These are phyloP conservation scores for Gymnopus androsaceus DNA, from an alignment of 1,284 basidiomycete species.

Conservation along the genomic window DNA sequence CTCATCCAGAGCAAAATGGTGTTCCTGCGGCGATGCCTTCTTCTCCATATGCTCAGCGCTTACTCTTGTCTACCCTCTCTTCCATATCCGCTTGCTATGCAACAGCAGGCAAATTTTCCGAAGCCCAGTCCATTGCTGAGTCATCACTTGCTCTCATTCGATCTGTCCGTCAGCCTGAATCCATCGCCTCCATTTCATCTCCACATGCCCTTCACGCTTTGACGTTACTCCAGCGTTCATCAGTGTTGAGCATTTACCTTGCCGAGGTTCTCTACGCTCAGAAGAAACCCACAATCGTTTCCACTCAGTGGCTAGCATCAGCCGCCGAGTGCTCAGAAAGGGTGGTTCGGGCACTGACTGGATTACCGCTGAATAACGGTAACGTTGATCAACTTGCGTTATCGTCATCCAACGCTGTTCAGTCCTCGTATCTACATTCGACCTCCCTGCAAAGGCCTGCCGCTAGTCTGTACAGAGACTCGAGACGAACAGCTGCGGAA, in stretches of 20 bases:
- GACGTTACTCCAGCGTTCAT: slow-evolving; percentile 72
- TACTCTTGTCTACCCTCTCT: slow-evolving; percentile 64
- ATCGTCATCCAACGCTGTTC: slow-evolving; percentile 38
- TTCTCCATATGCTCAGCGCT: slow-evolving; percentile 70
- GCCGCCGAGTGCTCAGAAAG: slow-evolving; percentile 71
- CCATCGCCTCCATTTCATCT: slow-evolving; percentile 45
- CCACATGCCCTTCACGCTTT: slow-evolving; percentile 65
- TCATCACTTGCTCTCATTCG: slow-evolving; percentile 69
- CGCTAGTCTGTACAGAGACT: slow-evolving; percentile 62
- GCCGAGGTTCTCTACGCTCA: slow-evolving; percentile 74
- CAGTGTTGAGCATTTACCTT: slow-evolving; percentile 72
- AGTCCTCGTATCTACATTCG: slow-evolving; percentile 46
- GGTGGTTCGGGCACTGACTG: slow-evolving; percentile 58
- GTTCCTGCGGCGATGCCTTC: slow-evolving; percentile 48
- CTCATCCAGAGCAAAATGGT: slow-evolving; percentile 21
- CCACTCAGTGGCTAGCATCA: slow-evolving; percentile 57
- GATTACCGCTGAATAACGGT: slow-evolving; percentile 39
- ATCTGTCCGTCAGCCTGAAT: slow-evolving; percentile 54
- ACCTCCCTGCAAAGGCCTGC: slow-evolving; percentile 57
- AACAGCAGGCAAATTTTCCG: slow-evolving; percentile 59
- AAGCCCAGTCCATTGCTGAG: slow-evolving; percentile 72
- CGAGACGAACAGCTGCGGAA: slow-evolving; percentile 67
- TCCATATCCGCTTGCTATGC: slow-evolving; percentile 76
- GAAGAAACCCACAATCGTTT: slow-evolving; percentile 41
- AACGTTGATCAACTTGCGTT: background rate